phyloP scores from a whole-genome alignment of 768 basidiomycete genomes.

The Hydnomerulius pinastri region DNA sequence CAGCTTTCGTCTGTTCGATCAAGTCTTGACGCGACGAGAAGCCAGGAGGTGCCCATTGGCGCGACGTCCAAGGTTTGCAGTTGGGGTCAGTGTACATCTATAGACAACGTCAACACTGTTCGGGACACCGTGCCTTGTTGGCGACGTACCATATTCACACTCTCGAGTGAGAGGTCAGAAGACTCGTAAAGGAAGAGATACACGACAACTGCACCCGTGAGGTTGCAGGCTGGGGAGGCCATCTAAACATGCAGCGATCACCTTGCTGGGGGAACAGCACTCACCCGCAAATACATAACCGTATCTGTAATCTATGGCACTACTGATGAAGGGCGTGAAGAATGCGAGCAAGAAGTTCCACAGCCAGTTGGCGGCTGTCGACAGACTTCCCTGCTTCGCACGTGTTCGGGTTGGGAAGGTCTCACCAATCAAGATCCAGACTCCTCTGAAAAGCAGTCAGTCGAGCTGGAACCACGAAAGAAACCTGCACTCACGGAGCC shows the following conservation, averaged over 20 bases:
- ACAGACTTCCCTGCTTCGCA: conserved; percentile 68
- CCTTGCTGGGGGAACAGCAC: conserved; percentile 6
- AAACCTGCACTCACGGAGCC: conserved; percentile 47
- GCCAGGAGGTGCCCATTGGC: conserved; percentile 60
- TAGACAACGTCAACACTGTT: background rate
- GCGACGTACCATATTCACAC: conserved; percentile 52
- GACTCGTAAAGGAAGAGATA: conserved; percentile 79
- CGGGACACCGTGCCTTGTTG: conserved; percentile 2
- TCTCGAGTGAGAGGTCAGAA: conserved; percentile 65
- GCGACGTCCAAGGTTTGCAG: conserved; percentile 68
- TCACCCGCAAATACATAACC: conserved; percentile 71
- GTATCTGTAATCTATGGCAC: conserved; percentile 57
- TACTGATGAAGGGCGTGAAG: conserved; percentile 75
- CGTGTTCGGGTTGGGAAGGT: conserved; percentile 74
- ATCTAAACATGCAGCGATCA: background rate
- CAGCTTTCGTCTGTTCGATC: conserved; percentile 43
- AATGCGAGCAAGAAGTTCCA: conserved; percentile 76
- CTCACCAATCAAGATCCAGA: conserved; percentile 80
- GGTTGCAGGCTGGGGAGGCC: conserved; percentile 48
- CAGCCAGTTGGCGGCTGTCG: conserved; percentile 66
- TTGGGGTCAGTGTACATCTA: conserved; percentile 66
- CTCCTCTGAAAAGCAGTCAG: conserved; percentile 38
- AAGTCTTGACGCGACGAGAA: conserved; percentile 49
- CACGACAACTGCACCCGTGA: conserved; percentile 59
- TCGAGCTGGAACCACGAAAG: background rate